Base-by-base conservation (phyloP, 805 yeast genomes). In the Candida rishiriensis region DNA sequence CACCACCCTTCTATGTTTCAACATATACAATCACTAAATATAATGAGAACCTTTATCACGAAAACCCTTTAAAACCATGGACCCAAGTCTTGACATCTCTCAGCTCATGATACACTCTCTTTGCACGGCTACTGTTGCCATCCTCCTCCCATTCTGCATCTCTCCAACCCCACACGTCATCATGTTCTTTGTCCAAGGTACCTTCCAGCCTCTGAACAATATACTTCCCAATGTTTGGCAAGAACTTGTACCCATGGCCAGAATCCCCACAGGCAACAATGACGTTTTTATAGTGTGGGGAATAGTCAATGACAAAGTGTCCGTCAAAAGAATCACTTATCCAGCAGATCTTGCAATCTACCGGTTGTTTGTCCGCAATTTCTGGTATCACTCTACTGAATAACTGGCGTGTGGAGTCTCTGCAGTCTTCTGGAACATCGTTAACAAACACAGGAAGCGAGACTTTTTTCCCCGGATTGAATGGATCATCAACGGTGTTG, bases 171-270 rank as follows among this genome's bases (percentile, higher is more conserved):
- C 72, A 68, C 26, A 53, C 52, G 1, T 43, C 29, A 0, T 40
- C 46, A 43, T 54, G 49, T 13, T 55, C 60, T 11, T 41, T 21
- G 13, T 44, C 48, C 34, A 69, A 46, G 1, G 42, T 45, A 5
- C 61, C 63, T 32, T 66, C 66, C 28, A 69, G 38, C 36, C 56
- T 61, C 29, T 53, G 53, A 10, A 48, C 46, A 10, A 72, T 68
- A 48, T 71, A 71, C 41, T 61, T 64, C 1, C 78, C 76, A 42
- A 72, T 68, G 32, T 60, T 66, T 10, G 78, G 78, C 17, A 72
- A 50, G 38, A 70, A 68, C 52, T 73, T 72, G 53, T 63, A 72
- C 1, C 62, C 73, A 52, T 72, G 76, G 6, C 75, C 73, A 4
- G 75, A 64, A 51, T 72, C 76, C 7, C 78, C 78, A 11, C 69